Base-by-base conservation (phyloP, 345 rosid genomes). In the Mangifera indica region DNA sequence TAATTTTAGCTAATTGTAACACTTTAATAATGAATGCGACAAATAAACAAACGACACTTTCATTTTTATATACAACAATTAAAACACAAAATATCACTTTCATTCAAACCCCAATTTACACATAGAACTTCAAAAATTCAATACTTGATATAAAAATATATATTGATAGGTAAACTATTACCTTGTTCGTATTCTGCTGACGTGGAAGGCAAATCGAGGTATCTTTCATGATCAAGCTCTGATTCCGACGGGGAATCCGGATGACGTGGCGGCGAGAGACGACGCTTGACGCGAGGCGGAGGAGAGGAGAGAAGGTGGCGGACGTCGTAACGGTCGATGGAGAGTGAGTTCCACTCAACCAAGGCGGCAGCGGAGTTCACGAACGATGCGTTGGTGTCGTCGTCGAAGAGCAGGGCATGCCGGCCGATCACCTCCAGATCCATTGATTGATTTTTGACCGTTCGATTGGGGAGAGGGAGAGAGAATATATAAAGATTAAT, bases 281-380 rank as follows among this genome's bases (percentile, higher is more conserved):
- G 87, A 68, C 88, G 88, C 75, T 76, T 85, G 45, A 74, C 76
- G 14, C 93, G 97, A 4, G 88, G 89, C 26, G 98, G 96, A 40
- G 90, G 97, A 62, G 86, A 49, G 70, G 97, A 83, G 77, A 94
- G 97, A 77, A 94, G 97, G 78, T 94, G 98, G 49, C 98, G 98
- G 18, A 87, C 97, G 77, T 94, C 97, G 79, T 94, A 94, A 15
- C 98, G 98, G 84, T 94, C 98, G 78, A 94, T 94, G 71, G 85
- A 71, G 59, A 94, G 92, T 65, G 88, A 84, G 77, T 92, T 89
- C 98, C 98, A 94, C 32, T 90, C 97, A 71, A 94, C 95, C 70
- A 94, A 96, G 18, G 98, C 97, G 60, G 68, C 85, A 21, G 88
- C 22, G 9, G 97, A 89, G 86, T 92, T 92, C 66, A 90, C 97